phyloP scores from a whole-genome alignment of 2,329 filamentous ascomycete genomes.

The Penicillium vulpinum region DNA sequence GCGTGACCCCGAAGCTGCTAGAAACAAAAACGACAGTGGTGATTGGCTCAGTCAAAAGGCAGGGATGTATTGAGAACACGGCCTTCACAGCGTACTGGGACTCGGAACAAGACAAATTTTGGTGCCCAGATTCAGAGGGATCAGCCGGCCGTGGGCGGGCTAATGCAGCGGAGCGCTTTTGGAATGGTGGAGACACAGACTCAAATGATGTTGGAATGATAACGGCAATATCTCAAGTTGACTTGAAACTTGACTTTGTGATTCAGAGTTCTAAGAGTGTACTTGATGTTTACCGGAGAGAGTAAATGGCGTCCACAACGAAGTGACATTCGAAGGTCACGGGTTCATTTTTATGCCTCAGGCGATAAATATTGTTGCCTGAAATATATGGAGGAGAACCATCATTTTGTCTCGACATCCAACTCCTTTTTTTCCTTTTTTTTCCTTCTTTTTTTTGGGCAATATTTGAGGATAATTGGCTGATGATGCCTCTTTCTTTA shows the following conservation, averaged over 20 bases:
- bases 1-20: neutral
- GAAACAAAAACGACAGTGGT: conserved; percentile 8
- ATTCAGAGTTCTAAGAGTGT: neutral
- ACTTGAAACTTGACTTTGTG: conserved; percentile 1
- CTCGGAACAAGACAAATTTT: conserved; percentile 24
- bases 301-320: neutral
- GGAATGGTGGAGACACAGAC: conserved; percentile 23
- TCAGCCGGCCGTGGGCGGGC: conserved; percentile 31
- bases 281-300: neutral
- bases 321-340: neutral
- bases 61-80: conserved; percentile 18
- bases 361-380: neutral
- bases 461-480: neutral
- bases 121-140: conserved; percentile 29
- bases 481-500: neutral
- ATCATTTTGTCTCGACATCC: neutral
- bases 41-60: conserved; percentile 22
- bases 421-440: neutral
- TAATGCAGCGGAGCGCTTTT: conserved; percentile 31
- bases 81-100: conserved; percentile 15
- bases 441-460: no score
- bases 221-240: neutral
- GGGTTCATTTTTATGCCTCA: neutral
- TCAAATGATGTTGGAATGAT: conserved; percentile 7
- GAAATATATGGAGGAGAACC: neutral